Evolutionary conservation across 371 early-diverging fungal genomes (phyloP).

Genomic region (Mucor piriformis): DNA sequence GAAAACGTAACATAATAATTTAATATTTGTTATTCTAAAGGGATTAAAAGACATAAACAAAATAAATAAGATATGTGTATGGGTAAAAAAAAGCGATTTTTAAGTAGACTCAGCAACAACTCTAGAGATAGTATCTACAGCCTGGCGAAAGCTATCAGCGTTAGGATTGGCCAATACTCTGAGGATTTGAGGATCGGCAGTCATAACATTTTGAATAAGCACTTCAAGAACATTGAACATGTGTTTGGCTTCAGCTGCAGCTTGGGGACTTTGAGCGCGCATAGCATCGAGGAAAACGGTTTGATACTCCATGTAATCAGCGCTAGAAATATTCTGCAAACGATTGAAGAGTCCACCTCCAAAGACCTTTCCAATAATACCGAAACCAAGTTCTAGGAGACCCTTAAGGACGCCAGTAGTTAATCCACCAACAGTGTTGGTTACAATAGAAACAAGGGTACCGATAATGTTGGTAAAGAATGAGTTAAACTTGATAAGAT

Average conservation of each 20-base stretch:
- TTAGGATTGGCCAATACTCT: constrained; percentile 4
- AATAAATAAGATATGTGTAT: neutral
- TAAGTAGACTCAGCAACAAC: neutral
- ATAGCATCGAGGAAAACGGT: constrained; percentile 1
- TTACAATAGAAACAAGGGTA: neutral
- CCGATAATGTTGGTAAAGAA: neutral
- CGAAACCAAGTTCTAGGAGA: neutral
- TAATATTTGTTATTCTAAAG: neutral
- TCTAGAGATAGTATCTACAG: neutral
- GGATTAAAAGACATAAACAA: neutral
- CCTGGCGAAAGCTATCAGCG: constrained; percentile 4
- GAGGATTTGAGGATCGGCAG: neutral
- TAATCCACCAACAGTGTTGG: neutral
- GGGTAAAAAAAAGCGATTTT: neutral
- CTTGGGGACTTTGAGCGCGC: neutral
- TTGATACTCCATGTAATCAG: neutral
- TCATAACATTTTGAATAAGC: constrained; percentile 1
- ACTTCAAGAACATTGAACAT: neutral
- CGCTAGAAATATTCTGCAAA: constrained; percentile 2
- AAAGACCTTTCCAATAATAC: neutral
- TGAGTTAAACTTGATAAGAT: neutral
- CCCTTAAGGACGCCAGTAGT: neutral
- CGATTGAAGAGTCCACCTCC: neutral
- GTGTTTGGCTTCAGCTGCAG: neutral
- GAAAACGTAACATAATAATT: too few relatives aligned